Evolutionary conservation across 2,329 filamentous ascomycete genomes (phyloP).

Genomic region (Emergomyces pasteurianus): DNA sequence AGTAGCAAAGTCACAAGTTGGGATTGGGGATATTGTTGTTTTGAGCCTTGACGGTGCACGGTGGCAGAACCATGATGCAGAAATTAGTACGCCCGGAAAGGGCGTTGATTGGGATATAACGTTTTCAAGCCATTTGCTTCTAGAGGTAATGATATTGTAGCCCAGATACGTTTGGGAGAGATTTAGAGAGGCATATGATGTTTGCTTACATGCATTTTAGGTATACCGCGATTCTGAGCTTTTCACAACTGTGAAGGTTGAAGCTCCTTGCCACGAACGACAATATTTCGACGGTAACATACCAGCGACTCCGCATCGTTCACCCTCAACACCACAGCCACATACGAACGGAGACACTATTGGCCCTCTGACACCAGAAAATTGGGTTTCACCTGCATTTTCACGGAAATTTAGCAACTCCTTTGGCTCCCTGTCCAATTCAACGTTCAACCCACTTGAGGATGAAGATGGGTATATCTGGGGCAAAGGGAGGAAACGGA

Average conservation of each 20-base stretch:
- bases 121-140: conserved; percentile 27
- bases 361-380: conserved; percentile 28
- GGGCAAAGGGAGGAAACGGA: conserved; percentile 55
- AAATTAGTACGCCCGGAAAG: conserved; percentile 43
- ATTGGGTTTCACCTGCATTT: conserved; percentile 71
- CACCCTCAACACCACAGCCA: conserved; percentile 16
- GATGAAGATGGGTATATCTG: conserved; percentile 54
- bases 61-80: conserved; percentile 38
- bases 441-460: conserved; percentile 51
- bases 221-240: conserved; percentile 27
- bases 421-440: conserved; percentile 54
- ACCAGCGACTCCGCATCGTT: conserved; percentile 31
- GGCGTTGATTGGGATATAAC: conserved; percentile 46
- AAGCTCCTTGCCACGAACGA: conserved; percentile 25
- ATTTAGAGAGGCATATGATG: neutral
- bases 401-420: conserved; percentile 59
- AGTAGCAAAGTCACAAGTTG: conserved; percentile 54
- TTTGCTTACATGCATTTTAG: conserved; percentile 14
- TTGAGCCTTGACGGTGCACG: conserved; percentile 57
- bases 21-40: conserved; percentile 65
- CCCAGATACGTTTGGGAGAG: neutral
- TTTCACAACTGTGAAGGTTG: conserved; percentile 1
- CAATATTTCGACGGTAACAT: conserved; percentile 23
- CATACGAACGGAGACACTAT: conserved; percentile 9
- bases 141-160: conserved; percentile 22